A percentile compares a stretch with the other conserved stretches of the same genome.
These are phyloP conservation scores for Cladorrhinum samala DNA, from an alignment of 495 filamentous ascomycete species.

Conservation along the genomic window DNA sequence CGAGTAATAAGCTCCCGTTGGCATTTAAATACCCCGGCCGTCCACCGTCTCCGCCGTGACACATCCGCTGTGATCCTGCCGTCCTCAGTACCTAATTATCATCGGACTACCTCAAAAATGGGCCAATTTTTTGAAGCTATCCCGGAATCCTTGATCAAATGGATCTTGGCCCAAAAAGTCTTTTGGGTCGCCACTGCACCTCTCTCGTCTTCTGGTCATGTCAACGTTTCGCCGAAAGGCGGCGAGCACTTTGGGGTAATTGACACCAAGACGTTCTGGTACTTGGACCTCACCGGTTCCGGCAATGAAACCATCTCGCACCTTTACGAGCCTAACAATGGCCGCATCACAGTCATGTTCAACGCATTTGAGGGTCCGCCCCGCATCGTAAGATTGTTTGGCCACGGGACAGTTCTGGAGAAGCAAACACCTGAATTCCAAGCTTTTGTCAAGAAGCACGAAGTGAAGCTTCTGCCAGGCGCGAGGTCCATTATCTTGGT, in stretches of 20 bases:
- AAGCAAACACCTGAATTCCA: constrained; percentile 42
- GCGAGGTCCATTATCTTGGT: constrained; percentile 58
- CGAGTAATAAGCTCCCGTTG: too few relatives aligned
- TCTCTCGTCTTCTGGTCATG: constrained; percentile 44
- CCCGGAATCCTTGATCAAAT: constrained; percentile 46
- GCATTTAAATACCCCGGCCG: too few relatives aligned
- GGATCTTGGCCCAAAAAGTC: constrained; percentile 56
- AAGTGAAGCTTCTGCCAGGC: constrained; percentile 38
- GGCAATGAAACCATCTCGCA: constrained; percentile 69
- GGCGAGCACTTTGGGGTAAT: constrained; percentile 56
- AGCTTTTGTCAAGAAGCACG: constrained; percentile 40
- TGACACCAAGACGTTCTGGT: constrained; percentile 54
- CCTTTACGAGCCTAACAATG: constrained; percentile 60
- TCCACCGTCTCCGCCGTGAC: too few relatives aligned
- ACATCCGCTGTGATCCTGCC: too few relatives aligned
- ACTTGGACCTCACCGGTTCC: constrained; percentile 65
- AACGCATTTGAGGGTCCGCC: constrained; percentile 59
- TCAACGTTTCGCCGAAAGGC: constrained; percentile 71
- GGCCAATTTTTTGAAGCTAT: constrained; percentile 57
- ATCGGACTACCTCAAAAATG: constrained; percentile 51
- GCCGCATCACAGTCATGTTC: constrained; percentile 65
- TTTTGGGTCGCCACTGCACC: constrained; percentile 68
- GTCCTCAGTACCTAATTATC: neutral
- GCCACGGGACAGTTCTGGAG: constrained; percentile 60
- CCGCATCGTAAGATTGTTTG: constrained; percentile 66